Evolutionary conservation across 768 basidiomycete species (phyloP).

Genomic region (Rhodotorula diobovata): DNA sequence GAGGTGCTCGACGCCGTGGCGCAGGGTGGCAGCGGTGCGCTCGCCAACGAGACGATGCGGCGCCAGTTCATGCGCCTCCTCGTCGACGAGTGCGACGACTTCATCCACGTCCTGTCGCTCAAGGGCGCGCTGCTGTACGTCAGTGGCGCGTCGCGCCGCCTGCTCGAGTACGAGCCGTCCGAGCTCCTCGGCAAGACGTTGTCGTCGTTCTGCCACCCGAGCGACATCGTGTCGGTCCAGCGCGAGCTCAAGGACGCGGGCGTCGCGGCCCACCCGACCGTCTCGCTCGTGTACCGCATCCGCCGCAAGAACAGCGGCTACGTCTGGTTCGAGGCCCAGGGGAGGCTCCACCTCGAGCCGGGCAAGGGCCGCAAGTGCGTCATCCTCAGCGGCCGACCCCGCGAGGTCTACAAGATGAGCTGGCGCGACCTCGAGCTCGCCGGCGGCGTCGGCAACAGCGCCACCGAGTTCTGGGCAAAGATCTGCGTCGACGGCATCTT

Average conservation of each 20-base stretch:
- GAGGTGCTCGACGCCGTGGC: constrained; percentile 31
- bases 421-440: constrained; percentile 60
- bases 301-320: constrained; percentile 62
- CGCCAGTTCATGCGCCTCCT: constrained; percentile 50
- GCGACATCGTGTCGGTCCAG: constrained; percentile 84
- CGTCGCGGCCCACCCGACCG: constrained; percentile 46
- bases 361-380: constrained; percentile 94
- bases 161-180: constrained; percentile 79
- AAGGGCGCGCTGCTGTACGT: constrained; percentile 91
- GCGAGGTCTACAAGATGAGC: constrained; percentile 49
- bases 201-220: constrained; percentile 76
- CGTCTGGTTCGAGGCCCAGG: constrained; percentile 88
- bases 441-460: constrained; percentile 51
- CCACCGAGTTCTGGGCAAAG: constrained; percentile 50
- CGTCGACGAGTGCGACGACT: constrained; percentile 57
- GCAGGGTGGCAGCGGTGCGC: constrained; percentile 37
- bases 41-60: constrained; percentile 44
- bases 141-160: constrained; percentile 68
- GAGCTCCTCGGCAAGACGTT: constrained; percentile 76
- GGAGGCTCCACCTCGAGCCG: constrained; percentile 76
- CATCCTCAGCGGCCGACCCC: constrained; percentile 73
- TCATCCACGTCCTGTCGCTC: constrained; percentile 83
- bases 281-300: constrained; percentile 82
- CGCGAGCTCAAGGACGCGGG: constrained; percentile 68
- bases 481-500: constrained; percentile 50